A percentile compares a stretch with the other conserved stretches of the same genome.
phyloP scores from a whole-genome alignment of 2,329 filamentous ascomycete genomes.

The Xylariales sp. region DNA sequence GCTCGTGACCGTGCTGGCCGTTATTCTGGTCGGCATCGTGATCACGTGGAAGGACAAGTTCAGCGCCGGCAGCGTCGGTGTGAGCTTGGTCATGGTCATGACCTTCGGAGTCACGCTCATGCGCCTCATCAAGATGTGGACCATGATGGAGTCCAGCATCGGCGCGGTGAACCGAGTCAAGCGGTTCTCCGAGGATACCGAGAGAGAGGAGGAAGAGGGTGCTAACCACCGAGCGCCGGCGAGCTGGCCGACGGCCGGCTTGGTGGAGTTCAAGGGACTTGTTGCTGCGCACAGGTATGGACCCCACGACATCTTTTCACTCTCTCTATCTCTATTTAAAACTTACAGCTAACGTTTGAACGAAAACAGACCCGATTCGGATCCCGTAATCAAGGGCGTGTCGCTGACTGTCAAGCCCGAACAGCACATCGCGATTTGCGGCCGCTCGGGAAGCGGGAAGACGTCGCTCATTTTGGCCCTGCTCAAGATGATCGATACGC shows the following conservation, averaged over 20 bases:
- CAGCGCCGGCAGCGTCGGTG: constrained; percentile 19
- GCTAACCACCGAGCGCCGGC: not conserved
- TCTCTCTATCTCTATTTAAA: too few relatives aligned
- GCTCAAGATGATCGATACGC: constrained; percentile 10
- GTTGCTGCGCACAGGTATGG: not conserved
- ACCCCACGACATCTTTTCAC: too few relatives aligned
- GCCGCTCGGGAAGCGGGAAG: constrained; percentile 12
- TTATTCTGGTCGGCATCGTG: constrained; percentile 20
- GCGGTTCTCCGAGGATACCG: constrained; percentile 3
- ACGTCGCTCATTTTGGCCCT: constrained; percentile 11
- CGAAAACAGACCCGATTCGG: constrained; percentile 4
- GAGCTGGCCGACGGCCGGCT: constrained; percentile 6
- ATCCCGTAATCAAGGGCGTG: constrained; percentile 7
- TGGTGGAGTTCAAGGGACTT: not conserved
- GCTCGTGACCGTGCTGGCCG: constrained; percentile 22
- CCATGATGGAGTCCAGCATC: constrained; percentile 22
- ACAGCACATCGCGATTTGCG: constrained; percentile 12
- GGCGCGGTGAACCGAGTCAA: constrained; percentile 14
- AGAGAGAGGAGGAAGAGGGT: constrained; percentile 1
- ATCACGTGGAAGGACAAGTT: constrained; percentile 12
- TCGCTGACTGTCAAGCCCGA: constrained; percentile 6
- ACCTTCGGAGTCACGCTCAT: constrained; percentile 25
- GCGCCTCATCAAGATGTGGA: constrained; percentile 26
- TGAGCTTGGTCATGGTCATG: constrained; percentile 33
- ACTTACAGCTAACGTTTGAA: too few relatives aligned